phyloP scores from a whole-genome alignment of 2,329 filamentous ascomycete genomes.

The Cadophora malorum region DNA sequence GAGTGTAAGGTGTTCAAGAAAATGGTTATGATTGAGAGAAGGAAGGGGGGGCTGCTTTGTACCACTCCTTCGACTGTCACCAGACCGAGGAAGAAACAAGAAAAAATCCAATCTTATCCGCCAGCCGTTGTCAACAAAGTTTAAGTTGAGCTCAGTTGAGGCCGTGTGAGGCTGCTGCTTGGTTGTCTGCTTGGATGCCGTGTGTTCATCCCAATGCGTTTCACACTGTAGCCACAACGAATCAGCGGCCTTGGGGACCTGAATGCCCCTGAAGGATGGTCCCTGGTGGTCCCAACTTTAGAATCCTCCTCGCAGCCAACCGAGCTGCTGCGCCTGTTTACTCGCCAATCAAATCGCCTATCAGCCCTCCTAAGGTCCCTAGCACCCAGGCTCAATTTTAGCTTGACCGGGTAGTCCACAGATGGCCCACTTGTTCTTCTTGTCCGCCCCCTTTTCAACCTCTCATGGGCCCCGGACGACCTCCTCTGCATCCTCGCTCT shows the following conservation, averaged over 20 bases:
- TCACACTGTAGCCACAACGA: conserved; percentile 14
- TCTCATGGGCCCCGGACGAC: background rate
- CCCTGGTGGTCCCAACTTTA: background rate
- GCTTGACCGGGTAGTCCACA: conserved; percentile 1
- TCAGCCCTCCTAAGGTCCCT: conserved; percentile 15
- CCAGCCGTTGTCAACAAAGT: conserved; percentile 8
- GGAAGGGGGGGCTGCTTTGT: background rate
- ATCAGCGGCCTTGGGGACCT: conserved; percentile 1
- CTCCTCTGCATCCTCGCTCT: background rate
- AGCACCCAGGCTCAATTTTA: conserved; percentile 33
- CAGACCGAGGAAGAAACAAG: background rate
- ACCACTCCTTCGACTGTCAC: background rate
- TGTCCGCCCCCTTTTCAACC: conserved; percentile 9
- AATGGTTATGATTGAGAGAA: background rate
- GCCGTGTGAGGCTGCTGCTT: background rate
- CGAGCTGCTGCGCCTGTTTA: conserved; percentile 9
- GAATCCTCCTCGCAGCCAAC: conserved; percentile 24
- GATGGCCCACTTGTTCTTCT: conserved; percentile 2
- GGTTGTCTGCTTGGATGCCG: conserved; percentile 3
- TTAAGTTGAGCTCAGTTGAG: background rate
- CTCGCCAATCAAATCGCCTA: conserved; percentile 27
- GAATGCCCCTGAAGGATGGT: background rate
- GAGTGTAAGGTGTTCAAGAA: background rate
- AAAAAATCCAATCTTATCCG: background rate
- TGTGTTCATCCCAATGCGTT: conserved; percentile 26